Conservation (phyloP, 1,139 yeast genomes). For the Diutina neorugosa region DNA sequence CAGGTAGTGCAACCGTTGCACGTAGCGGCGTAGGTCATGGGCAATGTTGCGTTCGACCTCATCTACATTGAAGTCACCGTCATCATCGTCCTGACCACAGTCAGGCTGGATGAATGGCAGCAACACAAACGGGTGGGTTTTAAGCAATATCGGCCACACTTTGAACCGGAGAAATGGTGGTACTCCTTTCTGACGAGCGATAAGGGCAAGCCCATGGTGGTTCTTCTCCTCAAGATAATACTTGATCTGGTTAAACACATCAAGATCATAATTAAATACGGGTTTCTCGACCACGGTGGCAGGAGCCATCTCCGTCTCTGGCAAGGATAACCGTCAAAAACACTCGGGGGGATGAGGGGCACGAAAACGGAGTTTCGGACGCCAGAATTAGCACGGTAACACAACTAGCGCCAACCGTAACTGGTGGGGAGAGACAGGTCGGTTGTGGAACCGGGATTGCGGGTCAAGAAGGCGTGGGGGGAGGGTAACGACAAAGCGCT, state of each 20-base stretch:
- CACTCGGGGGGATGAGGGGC: no score
- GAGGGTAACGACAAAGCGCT: background rate
- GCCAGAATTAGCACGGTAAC: background rate
- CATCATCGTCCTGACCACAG: constrained; percentile 4
- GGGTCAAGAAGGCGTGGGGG: background rate
- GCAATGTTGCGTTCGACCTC: constrained; percentile 15
- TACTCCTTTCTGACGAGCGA: constrained; percentile 75
- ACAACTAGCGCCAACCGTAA: background rate
- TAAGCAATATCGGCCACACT: constrained; percentile 77
- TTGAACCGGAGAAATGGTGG: constrained; percentile 72
- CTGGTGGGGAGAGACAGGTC: background rate
- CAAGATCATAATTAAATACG: constrained; percentile 26
- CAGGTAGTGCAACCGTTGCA: constrained; percentile 16
- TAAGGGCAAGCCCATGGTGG: constrained; percentile 58
- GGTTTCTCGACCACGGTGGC: constrained; percentile 1
- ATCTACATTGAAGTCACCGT: constrained; percentile 8
- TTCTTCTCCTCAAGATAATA: constrained; percentile 37
- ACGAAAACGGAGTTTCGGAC: background rate
- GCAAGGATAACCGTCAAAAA: no score
- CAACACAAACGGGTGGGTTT: constrained; percentile 75
- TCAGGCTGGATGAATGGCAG: constrained; percentile 64
- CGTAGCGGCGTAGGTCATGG: constrained; percentile 41
- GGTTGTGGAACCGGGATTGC: background rate
- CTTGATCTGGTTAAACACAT: constrained; percentile 24
- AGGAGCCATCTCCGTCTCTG: background rate